Percentiles rank a stretch among this genome's conserved stretches.
phyloP scores from a whole-genome alignment of 352 stramenopile species.

The Globisporangium lucens region DNA sequence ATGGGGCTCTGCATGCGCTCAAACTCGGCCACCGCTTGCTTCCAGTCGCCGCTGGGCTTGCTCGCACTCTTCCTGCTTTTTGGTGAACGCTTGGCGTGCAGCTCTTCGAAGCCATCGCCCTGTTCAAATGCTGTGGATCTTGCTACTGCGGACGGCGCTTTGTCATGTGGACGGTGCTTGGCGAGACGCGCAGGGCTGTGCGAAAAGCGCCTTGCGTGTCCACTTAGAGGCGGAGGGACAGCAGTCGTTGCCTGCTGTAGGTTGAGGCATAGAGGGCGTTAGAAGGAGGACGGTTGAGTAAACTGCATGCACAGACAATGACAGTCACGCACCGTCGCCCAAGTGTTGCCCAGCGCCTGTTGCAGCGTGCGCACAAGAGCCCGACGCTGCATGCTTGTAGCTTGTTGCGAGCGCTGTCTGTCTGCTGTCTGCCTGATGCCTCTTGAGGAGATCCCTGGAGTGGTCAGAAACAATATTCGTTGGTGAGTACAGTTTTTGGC shows the following conservation, averaged over 20 bases:
- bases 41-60: constrained; percentile 32
- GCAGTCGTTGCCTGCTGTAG: not conserved
- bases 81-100: not conserved
- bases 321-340: not conserved
- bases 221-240: not conserved
- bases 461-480: not conserved
- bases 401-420: too few relatives aligned
- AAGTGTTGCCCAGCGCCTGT: not conserved
- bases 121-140: not conserved
- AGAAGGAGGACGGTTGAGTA: not conserved
- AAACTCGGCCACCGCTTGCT: constrained; percentile 40
- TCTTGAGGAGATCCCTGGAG: too few relatives aligned
- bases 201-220: not conserved
- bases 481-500: not conserved
- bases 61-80: not conserved
- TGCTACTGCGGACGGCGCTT: not conserved
- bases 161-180: not conserved
- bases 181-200: not conserved
- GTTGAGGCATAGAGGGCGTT: not conserved
- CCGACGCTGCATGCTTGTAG: not conserved
- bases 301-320: not conserved
- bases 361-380: constrained; percentile 10
- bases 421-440: too few relatives aligned
- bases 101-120: not conserved
- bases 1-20: constrained; percentile 26